These are phyloP conservation scores for Huntiella omanensis DNA, from an alignment of 2,329 filamentous ascomycete species.

Conservation along the genomic window DNA sequence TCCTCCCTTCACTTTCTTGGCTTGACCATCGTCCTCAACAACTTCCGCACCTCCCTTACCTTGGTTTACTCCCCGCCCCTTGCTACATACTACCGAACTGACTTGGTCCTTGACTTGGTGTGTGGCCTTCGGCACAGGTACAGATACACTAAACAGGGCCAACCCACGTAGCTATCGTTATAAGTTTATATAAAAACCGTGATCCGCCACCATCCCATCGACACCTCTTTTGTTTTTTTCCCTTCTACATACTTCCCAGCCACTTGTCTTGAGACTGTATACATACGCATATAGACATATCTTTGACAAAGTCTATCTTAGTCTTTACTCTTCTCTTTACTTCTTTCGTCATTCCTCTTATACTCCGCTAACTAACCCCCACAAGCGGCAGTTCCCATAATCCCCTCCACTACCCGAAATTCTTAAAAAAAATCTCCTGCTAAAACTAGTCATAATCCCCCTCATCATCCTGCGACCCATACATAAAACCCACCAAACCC, in stretches of 20 bases:
- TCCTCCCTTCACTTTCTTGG: too few species aligned
- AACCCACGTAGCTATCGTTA: too few species aligned
- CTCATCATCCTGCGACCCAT: neutral
- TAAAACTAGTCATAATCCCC: slow-evolving; percentile 1
- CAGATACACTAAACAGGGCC: too few species aligned
- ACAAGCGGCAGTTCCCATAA: slow-evolving; percentile 2
- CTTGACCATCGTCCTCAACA: too few species aligned
- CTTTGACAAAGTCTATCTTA: slow-evolving; percentile 3
- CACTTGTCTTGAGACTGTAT: neutral
- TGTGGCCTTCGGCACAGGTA: too few species aligned
- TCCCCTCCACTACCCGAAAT: neutral
- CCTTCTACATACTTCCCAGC: neutral
- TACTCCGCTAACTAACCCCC: neutral
- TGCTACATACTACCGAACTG: too few species aligned
- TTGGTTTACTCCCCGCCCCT: too few species aligned
- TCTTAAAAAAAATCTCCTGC: neutral
- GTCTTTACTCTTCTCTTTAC: neutral
- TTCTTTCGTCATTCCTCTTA: neutral
- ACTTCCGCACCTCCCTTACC: too few species aligned
- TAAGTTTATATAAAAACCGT: too few species aligned
- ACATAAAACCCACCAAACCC: neutral
- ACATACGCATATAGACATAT: neutral
- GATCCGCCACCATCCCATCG: too few species aligned
- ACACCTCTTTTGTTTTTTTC: neutral
- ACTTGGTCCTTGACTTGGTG: too few species aligned